Evolutionary conservation across 208 protist genomes (phyloP).

Genomic region (Tritrichomonas foetus): DNA sequence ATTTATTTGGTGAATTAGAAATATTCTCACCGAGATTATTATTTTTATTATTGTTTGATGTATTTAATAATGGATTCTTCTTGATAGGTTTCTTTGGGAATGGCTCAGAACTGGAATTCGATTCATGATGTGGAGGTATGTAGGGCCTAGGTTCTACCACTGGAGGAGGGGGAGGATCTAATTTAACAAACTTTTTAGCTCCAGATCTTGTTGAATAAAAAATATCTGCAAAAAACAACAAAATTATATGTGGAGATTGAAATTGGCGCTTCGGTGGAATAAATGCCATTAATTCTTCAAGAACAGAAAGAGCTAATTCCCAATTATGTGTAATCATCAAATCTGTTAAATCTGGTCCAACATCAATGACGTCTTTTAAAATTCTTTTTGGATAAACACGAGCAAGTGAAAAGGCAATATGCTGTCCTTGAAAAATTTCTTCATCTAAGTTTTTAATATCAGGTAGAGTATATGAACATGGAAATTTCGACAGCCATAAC

Average conservation of each 20-base stretch:
- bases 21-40: not conserved
- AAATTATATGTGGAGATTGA: not conserved
- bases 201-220: not conserved
- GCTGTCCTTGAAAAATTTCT: not conserved
- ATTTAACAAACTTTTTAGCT: constrained; percentile 5
- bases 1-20: not conserved
- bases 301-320: not conserved
- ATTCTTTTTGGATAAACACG: not conserved
- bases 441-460: not conserved
- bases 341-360: not conserved
- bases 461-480: not conserved
- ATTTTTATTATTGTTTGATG: not conserved
- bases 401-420: not conserved
- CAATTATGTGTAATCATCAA: not conserved
- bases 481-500: constrained; percentile 18
- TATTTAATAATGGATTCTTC: no score
- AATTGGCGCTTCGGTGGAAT: not conserved
- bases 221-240: not conserved
- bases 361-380: not conserved
- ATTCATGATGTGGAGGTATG: not conserved
- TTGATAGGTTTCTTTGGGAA: no score
- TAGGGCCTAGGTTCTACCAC: not conserved
- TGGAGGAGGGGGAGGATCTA: not conserved
- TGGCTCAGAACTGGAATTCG: no score
- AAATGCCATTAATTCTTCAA: not conserved